Evolutionary conservation across 768 basidiomycete genomes (phyloP), one percentile per base, ranked within the genome.

Genomic region (Vishniacozyma victoriae): DNA sequence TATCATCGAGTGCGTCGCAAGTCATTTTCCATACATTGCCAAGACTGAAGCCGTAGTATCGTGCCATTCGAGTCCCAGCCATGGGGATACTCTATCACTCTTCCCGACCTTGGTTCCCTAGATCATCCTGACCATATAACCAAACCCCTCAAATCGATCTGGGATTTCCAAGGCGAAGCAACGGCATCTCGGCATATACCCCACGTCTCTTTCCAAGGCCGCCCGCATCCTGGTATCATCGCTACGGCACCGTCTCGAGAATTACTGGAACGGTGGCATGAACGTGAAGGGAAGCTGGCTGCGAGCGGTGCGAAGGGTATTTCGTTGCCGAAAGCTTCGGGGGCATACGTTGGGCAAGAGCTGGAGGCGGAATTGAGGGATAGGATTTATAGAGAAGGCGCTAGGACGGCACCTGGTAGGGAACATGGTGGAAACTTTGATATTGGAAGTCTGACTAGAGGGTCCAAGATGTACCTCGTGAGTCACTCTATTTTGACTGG

Each of bases 171-270:
- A 53, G 55, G 57, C 44, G 74, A 85, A 46, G 84, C 83, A 66
- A 84, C 84, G 0, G 78, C 81, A 9, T 85, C 83, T 14, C 77
- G 85, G 20, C 85, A 86, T 65, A 81, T 87, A 51, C 85, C 85
- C 0, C 84, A 84, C 22, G 84, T 87, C 5, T 80, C 81, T 38
- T 87, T 87, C 61, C 83, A 83, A 0, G 86, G 85, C 0, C 78
- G 86, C 35, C 81, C 82, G 0, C 85, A 86, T 62, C 84, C 85
- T 3, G 84, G 85, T 33, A 75, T 86, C 23, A 58, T 71, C 42
- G 86, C 85, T 4, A 86, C 85, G 0, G 84, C 84, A 0, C 85
- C 85, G 1, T 85, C 84, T 1, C 72, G 78, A 9, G 84, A 84
- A 55, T 76, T 87, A 3, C 79, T 87, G 19, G 80, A 78, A 15